A percentile compares a stretch with the other conserved stretches of the same genome.
phyloP scores from a whole-genome alignment of 2,329 filamentous ascomycete species.

The Dactylellina parvicollis region DNA sequence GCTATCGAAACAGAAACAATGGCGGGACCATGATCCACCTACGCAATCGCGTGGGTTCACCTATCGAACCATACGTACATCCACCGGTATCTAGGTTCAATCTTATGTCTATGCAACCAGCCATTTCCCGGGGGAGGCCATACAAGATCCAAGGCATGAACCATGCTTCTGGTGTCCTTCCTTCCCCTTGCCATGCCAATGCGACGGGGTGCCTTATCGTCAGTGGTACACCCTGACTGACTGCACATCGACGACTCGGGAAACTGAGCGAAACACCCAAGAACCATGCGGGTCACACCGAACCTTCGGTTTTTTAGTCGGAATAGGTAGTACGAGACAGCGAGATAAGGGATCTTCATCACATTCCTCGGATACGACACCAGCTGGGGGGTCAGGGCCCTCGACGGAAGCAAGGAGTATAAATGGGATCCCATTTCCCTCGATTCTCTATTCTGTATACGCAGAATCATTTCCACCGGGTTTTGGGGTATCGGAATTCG shows the following conservation, averaged over 20 bases:
- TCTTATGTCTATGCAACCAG: no score
- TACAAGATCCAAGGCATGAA: constrained; percentile 18
- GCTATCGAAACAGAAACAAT: constrained; percentile 1
- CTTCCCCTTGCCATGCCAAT: background rate
- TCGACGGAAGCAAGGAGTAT: constrained; percentile 37
- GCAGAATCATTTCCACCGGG: constrained; percentile 7
- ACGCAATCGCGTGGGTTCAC: background rate
- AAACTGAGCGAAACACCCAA: constrained; percentile 38
- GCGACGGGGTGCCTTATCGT: constrained; percentile 23
- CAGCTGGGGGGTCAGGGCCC: background rate
- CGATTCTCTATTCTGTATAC: background rate
- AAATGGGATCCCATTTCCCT: constrained; percentile 25
- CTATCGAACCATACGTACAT: background rate
- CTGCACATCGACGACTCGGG: constrained; percentile 44
- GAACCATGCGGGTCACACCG: constrained; percentile 28
- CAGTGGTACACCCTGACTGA: constrained; percentile 8
- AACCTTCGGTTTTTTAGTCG: constrained; percentile 27
- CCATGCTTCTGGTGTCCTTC: background rate
- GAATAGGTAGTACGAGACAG: constrained; percentile 7
- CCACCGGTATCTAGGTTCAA: no score
- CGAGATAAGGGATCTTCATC: constrained; percentile 27
- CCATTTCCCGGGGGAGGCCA: background rate
- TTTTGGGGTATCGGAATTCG: constrained; percentile 7
- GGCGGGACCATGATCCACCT: background rate
- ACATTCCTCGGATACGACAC: constrained; percentile 30